These are phyloP conservation scores for Annulohypoxylon nitens DNA, from an alignment of 495 filamentous ascomycete genomes.

Conservation along the genomic window DNA sequence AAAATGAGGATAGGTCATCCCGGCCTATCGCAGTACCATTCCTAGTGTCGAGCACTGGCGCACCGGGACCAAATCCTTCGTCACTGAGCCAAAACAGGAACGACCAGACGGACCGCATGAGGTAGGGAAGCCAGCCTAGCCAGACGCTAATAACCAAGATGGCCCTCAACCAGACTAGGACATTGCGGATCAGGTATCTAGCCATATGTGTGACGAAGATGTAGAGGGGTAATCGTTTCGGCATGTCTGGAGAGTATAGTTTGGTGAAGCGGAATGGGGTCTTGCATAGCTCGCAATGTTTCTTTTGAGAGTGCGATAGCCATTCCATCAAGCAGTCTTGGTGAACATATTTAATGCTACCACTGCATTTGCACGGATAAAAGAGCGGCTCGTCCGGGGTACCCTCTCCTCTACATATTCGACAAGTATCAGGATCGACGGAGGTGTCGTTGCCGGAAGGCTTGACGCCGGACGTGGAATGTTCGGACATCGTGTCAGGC, in stretches of 20 bases:
- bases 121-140: conserved; percentile 88
- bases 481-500: conserved; percentile 30
- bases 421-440: conserved; percentile 81
- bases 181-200: conserved; percentile 74
- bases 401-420: conserved; percentile 94
- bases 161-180: conserved; percentile 82
- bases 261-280: conserved; percentile 98
- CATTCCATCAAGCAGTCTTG: conserved; percentile 98
- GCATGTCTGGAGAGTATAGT: conserved; percentile 94
- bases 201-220: conserved; percentile 83
- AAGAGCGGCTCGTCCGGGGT: conserved; percentile 89
- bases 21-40: conserved; percentile 32
- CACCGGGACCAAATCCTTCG: conserved; percentile 77
- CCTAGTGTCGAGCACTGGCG: conserved; percentile 43
- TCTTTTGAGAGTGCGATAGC: conserved; percentile 97
- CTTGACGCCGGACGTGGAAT: conserved; percentile 3
- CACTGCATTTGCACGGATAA: conserved; percentile 98
- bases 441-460: conserved; percentile 35
- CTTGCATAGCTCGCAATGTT: conserved; percentile 99
- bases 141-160: conserved; percentile 87
- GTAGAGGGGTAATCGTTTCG: conserved; percentile 78
- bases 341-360: conserved; percentile 98
- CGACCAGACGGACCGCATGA: conserved; percentile 91
- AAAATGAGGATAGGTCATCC: conserved; percentile 24
- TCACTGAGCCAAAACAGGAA: conserved; percentile 95